phyloP scores from a whole-genome alignment of 306 rosid genomes.

The Arachis stenosperma region DNA sequence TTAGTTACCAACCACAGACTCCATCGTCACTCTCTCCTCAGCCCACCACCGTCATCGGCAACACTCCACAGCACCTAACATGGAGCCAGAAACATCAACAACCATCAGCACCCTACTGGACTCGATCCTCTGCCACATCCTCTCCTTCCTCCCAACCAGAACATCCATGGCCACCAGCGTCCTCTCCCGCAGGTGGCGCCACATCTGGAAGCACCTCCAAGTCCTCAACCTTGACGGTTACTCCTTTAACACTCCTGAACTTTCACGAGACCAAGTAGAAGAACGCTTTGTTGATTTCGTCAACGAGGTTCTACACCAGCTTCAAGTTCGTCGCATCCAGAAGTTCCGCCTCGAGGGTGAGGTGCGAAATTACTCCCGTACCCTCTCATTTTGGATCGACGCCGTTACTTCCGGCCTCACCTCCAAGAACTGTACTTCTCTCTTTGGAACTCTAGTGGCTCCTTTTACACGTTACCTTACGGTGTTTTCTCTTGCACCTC shows the following conservation, averaged over 20 bases:
- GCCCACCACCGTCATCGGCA: too few relatives aligned
- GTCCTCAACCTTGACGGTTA: not conserved
- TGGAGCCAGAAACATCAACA: too few relatives aligned
- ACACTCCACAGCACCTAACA: too few relatives aligned
- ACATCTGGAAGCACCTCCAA: not conserved
- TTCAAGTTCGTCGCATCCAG: not conserved
- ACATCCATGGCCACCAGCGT: not conserved
- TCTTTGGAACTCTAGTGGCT: not conserved
- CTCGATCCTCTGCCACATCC: not conserved
- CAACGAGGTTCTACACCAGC: not conserved
- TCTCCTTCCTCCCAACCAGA: not conserved
- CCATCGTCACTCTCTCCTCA: too few relatives aligned
- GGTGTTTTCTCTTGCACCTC: not conserved
- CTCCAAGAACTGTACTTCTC: not conserved
- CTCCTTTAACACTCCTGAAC: not conserved
- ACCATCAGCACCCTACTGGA: not conserved
- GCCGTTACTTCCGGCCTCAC: not conserved
- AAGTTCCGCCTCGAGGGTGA: not conserved
- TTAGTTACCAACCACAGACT: too few relatives aligned
- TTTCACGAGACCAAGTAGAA: not conserved
- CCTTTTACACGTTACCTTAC: not conserved
- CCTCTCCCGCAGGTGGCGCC: not conserved
- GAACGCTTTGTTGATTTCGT: not conserved
- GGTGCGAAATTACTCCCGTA: not conserved
- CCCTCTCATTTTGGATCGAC: not conserved